Percentiles rank a stretch among this genome's conserved stretches.
phyloP scores from a whole-genome alignment of 2,329 filamentous ascomycete species.

The Exophiala sideris region DNA sequence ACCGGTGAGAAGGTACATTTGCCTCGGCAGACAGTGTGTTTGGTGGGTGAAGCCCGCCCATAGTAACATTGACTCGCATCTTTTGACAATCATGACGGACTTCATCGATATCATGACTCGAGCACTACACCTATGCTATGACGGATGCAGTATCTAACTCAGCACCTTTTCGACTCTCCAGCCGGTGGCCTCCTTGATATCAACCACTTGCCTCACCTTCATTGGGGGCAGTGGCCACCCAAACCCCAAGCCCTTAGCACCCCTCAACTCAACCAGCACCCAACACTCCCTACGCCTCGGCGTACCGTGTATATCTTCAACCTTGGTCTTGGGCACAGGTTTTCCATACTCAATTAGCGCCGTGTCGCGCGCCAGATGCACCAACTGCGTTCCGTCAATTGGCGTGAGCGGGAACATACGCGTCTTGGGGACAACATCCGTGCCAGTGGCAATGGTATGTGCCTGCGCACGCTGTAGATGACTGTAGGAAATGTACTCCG shows the following conservation, averaged over 20 bases:
- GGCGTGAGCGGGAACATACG: constrained; percentile 86
- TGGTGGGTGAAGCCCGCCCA: no score
- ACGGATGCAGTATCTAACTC: constrained; percentile 2
- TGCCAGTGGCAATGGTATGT: constrained; percentile 45
- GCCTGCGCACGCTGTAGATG: constrained; percentile 70
- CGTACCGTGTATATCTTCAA: constrained; percentile 49
- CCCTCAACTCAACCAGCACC: constrained; percentile 68
- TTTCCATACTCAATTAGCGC: constrained; percentile 82
- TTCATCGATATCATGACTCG: no score
- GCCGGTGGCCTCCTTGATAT: constrained; percentile 64
- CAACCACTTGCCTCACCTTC: constrained; percentile 77
- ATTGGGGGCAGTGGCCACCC: constrained; percentile 85
- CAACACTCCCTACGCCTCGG: constrained; percentile 68
- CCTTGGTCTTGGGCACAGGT: constrained; percentile 84
- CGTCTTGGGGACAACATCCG: constrained; percentile 63
- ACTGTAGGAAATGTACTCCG: constrained; percentile 82
- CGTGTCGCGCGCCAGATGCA: constrained; percentile 76
- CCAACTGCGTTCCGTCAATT: constrained; percentile 70
- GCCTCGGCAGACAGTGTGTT: no score
- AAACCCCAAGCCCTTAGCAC: constrained; percentile 41
- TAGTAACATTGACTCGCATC: no score
- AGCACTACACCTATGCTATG: no score
- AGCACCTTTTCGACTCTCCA: constrained; percentile 29
- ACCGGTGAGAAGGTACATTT: no score
- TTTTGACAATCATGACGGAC: no score